Evolutionary conservation across 768 basidiomycete genomes (phyloP).

Genomic region (Boletus subcaerulescens): DNA sequence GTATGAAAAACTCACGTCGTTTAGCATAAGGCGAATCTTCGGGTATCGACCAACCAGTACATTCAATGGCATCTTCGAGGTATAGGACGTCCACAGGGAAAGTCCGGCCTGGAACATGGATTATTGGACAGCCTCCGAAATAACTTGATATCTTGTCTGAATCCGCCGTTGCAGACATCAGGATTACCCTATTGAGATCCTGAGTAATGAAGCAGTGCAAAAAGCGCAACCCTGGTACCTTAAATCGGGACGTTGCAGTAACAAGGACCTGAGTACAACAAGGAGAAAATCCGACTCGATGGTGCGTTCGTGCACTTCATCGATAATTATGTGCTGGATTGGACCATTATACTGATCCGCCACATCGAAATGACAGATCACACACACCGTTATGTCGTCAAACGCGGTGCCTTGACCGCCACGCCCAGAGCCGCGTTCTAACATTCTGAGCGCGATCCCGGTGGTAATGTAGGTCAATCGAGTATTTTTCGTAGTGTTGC

Average conservation of each 20-base stretch:
- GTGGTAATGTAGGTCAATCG: slow-evolving; percentile 84
- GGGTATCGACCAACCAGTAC: slow-evolving; percentile 71
- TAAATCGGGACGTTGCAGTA: slow-evolving; percentile 75
- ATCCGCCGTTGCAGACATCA: slow-evolving; percentile 97
- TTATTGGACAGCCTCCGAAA: slow-evolving; percentile 81
- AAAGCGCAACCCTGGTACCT: slow-evolving; percentile 49
- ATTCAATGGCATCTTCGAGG: slow-evolving; percentile 89
- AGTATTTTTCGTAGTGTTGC: slow-evolving; percentile 76
- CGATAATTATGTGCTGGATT: slow-evolving; percentile 85
- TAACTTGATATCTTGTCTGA: slow-evolving; percentile 85
- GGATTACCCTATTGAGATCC: slow-evolving; percentile 58
- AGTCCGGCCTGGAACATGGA: slow-evolving; percentile 90
- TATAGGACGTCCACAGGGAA: slow-evolving; percentile 87
- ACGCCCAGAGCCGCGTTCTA: slow-evolving; percentile 78
- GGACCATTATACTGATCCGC: background rate
- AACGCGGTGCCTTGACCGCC: slow-evolving; percentile 76
- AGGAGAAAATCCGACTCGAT: slow-evolving; percentile 98
- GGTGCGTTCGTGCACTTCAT: slow-evolving; percentile 96
- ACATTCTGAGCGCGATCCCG: slow-evolving; percentile 94
- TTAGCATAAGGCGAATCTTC: slow-evolving; percentile 81
- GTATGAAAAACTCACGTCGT: slow-evolving; percentile 47
- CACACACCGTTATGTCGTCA: slow-evolving; percentile 87
- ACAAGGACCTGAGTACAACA: slow-evolving; percentile 84
- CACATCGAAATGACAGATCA: background rate
- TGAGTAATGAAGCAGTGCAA: slow-evolving; percentile 1